A percentile compares a stretch with the other conserved stretches of the same genome.
Conservation (phyloP, 2,329 filamentous ascomycete species). For the Rugonectria rugulosa region DNA sequence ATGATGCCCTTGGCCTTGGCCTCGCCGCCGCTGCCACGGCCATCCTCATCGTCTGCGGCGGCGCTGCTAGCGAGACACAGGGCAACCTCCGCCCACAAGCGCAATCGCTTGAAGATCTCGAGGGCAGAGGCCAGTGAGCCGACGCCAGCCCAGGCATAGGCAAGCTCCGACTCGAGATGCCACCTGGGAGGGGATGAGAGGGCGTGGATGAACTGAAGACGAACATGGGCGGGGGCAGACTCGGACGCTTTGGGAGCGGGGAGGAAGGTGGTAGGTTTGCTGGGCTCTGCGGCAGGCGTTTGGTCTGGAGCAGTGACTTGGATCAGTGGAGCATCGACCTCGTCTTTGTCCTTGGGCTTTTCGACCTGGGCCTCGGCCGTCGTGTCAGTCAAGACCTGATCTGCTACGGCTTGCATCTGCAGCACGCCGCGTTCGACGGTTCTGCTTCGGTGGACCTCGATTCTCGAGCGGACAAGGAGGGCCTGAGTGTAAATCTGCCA, state of each 20-base stretch:
- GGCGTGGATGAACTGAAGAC: constrained; percentile 84
- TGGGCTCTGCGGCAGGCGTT: constrained; percentile 28
- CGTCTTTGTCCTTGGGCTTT: constrained; percentile 39
- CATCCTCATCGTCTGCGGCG: constrained; percentile 64
- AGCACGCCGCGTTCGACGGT: constrained; percentile 90
- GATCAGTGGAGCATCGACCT: constrained; percentile 53
- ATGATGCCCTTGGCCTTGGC: constrained; percentile 82
- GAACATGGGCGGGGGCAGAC: constrained; percentile 77
- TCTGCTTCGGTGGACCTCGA: constrained; percentile 85
- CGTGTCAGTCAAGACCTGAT: constrained; percentile 93
- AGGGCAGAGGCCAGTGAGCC: constrained; percentile 89
- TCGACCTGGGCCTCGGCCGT: constrained; percentile 43
- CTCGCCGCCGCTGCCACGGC: constrained; percentile 67
- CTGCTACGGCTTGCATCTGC: constrained; percentile 93
- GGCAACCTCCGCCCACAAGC: constrained; percentile 94
- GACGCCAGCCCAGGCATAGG: constrained; percentile 88
- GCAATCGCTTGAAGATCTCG: constrained; percentile 92
- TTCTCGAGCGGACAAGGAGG: constrained; percentile 84
- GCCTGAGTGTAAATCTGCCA: constrained; percentile 99
- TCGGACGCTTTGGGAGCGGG: constrained; percentile 78
- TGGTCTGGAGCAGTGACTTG: constrained; percentile 51
- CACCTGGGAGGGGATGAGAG: constrained; percentile 86
- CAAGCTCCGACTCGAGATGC: constrained; percentile 94
- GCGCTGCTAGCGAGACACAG: constrained; percentile 78
- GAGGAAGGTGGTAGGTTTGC: constrained; percentile 78